Base-by-base conservation (phyloP, 2,329 filamentous ascomycete genomes). In the Pseudogymnoascus sp. region DNA sequence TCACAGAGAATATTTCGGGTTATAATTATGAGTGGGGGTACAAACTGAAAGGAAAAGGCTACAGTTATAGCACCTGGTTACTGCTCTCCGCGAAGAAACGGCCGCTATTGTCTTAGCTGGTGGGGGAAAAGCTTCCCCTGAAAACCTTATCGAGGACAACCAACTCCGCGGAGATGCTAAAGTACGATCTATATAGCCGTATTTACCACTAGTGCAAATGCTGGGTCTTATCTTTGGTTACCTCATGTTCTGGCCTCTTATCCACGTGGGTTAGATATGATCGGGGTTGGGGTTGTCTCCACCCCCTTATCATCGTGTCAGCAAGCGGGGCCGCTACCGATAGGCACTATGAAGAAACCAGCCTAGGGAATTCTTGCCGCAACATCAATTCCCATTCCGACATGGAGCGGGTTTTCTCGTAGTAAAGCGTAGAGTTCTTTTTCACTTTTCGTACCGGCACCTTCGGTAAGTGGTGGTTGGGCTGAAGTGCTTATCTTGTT, bases 231-330 rank as follows among this genome's bases (percentile, higher is more conserved):
- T 54, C 47, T 54, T 33, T 33, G 29, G 29, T 33, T 54, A 54
- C 15, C 15, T 54, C 47, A 33, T 54, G 47, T 13, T 35, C 15
- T 54, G 26, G 29, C 9, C 47, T 54, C 47, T 54, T 54, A 54
- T 54, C 47, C 47, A 33, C 29, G 15, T 33, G 47, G 47, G 47
- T 54, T 54, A 33, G 47, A 54, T 54, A 54, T 26, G 47, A 47
- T 54, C 47, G 47, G 35, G 31, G 47, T 33, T 54, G 47, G 47
- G 47, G 47, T 35, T 54, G 29, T 1, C 29, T 54, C 47, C 47
- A 54, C 47, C 47, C 44, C 47, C 47, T 54, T 54, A 54, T 54
- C 47, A 33, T 54, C 17, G 47, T 17, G 29, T 54, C 47, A 33
- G 47, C 29, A 33, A 54, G 47, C 47, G 47, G 47, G 47, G 21